phyloP scores from a whole-genome alignment of 2,329 filamentous ascomycete species.

The Teratosphaeria destructans region DNA sequence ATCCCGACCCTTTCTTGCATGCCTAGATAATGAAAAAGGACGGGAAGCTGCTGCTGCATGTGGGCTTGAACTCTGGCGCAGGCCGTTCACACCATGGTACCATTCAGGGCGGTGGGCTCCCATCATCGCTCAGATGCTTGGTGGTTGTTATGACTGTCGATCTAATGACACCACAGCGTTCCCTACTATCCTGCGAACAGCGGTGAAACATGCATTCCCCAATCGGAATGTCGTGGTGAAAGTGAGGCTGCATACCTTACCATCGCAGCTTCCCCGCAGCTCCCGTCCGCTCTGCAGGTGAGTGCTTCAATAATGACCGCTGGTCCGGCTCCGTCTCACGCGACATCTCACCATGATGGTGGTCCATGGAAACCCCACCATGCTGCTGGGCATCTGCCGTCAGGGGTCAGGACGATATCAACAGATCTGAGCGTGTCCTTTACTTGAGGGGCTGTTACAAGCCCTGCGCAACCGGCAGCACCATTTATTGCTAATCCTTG shows the following conservation, averaged over 20 bases:
- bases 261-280: neutral
- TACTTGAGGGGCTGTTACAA: no score
- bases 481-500: no score
- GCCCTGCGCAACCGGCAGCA: no score
- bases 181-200: neutral
- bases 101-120: neutral
- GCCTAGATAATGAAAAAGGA: neutral
- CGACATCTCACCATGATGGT: neutral
- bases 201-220: conserved; percentile 3
- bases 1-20: neutral
- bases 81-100: neutral
- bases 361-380: neutral
- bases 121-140: neutral
- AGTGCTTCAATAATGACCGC: neutral
- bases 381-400: neutral
- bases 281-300: neutral
- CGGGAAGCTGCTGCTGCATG: neutral
- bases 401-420: neutral
- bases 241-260: neutral
- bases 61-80: neutral
- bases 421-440: no score
- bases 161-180: neutral
- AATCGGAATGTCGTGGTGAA: neutral
- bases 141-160: neutral
- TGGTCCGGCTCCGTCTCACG: neutral